Conservation (phyloP, 768 basidiomycete species). For the Leccinellum rugosiceps region DNA sequence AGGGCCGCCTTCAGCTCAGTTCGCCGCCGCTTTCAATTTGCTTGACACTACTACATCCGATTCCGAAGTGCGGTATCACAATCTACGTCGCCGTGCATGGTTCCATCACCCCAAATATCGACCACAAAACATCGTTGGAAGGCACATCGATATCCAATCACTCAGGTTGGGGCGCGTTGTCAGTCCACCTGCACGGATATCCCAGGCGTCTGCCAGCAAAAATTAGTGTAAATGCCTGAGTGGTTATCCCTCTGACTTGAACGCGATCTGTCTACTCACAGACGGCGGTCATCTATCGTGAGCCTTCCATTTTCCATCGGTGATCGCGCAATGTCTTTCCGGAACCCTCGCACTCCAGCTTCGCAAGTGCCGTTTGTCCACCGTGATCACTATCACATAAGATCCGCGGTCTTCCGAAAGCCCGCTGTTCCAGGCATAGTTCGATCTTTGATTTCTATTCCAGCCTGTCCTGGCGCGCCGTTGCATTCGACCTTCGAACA, state of each 20-base stretch:
- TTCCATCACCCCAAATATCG: background rate
- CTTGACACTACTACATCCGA: background rate
- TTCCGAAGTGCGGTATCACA: background rate
- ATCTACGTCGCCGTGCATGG: background rate
- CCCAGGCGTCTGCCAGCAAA: conserved; percentile 48
- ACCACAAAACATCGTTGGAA: no score
- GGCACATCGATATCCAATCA: no score
- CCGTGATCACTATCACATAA: conserved; percentile 57
- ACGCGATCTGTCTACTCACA: conserved; percentile 44
- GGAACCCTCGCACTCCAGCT: conserved; percentile 24
- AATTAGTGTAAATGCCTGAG: conserved; percentile 13
- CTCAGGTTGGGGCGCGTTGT: background rate
- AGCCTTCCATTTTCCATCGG: conserved; percentile 10
- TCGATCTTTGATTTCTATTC: conserved; percentile 73
- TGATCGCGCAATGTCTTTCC: conserved; percentile 71
- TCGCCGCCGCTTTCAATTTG: background rate
- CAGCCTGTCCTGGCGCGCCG: conserved; percentile 43
- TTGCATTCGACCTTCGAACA: background rate
- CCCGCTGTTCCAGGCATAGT: conserved; percentile 68
- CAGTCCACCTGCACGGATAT: no score
- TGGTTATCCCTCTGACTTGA: conserved; percentile 18
- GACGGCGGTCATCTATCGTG: conserved; percentile 59
- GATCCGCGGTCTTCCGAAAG: conserved; percentile 69
- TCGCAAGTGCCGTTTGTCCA: conserved; percentile 51
- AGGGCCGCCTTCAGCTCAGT: background rate